Percentiles rank a stretch among this genome's conserved stretches.
Conservation (phyloP, 345 rosid genomes). For the Luvunga scandens region DNA sequence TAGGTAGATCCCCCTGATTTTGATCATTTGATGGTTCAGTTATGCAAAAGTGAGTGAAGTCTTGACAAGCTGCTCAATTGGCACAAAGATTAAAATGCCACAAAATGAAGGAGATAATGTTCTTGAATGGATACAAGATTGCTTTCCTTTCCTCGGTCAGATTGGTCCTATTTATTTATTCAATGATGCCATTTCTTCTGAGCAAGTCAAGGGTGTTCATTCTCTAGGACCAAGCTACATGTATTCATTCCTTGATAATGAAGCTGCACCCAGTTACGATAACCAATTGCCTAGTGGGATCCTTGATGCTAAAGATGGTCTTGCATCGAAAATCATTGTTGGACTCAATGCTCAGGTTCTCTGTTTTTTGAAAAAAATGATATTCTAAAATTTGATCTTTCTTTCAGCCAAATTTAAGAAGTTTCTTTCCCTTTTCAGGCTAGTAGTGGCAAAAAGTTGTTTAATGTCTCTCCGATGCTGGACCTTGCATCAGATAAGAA, state of each 20-base stretch:
- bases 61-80: constrained; percentile 71
- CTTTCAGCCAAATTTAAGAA: constrained; percentile 13
- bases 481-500: constrained; percentile 64
- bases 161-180: constrained; percentile 90
- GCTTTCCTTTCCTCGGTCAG: constrained; percentile 75
- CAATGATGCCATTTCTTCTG: constrained; percentile 77
- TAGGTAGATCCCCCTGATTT: constrained; percentile 11
- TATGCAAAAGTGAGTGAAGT: constrained; percentile 85
- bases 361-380: not conserved
- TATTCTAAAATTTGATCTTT: not conserved
- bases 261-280: constrained; percentile 51
- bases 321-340: constrained; percentile 81
- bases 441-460: constrained; percentile 77
- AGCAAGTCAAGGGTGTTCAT: constrained; percentile 75
- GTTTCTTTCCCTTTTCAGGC: constrained; percentile 60
- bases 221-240: constrained; percentile 92
- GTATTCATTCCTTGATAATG: constrained; percentile 90
- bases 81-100: constrained; percentile 55
- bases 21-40: constrained; percentile 44
- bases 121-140: constrained; percentile 46
- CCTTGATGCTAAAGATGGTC: constrained; percentile 91
- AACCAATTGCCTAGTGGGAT: constrained; percentile 67
- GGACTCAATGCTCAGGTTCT: constrained; percentile 95
- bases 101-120: constrained; percentile 55
- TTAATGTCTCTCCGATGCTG: constrained; percentile 70